These are phyloP conservation scores for Lobosporangium transversale DNA, from an alignment of 192 early-diverging fungal species.

Conservation along the genomic window DNA sequence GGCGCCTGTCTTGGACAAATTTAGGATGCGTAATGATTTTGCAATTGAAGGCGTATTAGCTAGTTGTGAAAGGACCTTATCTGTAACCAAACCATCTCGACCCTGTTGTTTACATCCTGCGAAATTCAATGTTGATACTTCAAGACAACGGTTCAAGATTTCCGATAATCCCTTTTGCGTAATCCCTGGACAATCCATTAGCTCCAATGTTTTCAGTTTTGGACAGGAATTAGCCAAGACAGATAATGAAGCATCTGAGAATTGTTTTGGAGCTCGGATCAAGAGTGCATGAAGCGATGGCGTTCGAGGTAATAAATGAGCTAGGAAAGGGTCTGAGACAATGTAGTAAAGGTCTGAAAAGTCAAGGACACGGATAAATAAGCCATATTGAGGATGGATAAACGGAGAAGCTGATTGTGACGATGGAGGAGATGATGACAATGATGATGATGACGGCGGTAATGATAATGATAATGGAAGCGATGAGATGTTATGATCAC, in stretches of 20 bases:
- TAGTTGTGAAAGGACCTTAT: background rate
- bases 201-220: conserved; percentile 2
- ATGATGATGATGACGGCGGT: background rate
- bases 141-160: conserved; percentile 7
- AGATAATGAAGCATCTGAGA: conserved; percentile 37
- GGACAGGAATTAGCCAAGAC: conserved; percentile 9
- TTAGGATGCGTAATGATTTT: background rate
- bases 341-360: conserved; percentile 50
- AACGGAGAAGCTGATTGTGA: background rate
- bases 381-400: too few species aligned
- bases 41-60: background rate
- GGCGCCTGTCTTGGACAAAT: too few species aligned
- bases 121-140: background rate
- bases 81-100: background rate
- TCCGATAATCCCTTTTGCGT: conserved; percentile 13
- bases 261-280: conserved; percentile 38
- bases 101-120: too few species aligned
- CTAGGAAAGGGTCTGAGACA: conserved; percentile 41
- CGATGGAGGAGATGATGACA: background rate
- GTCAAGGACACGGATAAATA: conserved; percentile 23
- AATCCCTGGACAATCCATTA: conserved; percentile 23
- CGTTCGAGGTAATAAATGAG: conserved; percentile 16
- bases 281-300: conserved; percentile 12
- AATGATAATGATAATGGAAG: background rate
- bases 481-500: too few species aligned